These are phyloP conservation scores for Sodiomyces alkalinus DNA, from an alignment of 2,329 filamentous ascomycete genomes.

Conservation along the genomic window DNA sequence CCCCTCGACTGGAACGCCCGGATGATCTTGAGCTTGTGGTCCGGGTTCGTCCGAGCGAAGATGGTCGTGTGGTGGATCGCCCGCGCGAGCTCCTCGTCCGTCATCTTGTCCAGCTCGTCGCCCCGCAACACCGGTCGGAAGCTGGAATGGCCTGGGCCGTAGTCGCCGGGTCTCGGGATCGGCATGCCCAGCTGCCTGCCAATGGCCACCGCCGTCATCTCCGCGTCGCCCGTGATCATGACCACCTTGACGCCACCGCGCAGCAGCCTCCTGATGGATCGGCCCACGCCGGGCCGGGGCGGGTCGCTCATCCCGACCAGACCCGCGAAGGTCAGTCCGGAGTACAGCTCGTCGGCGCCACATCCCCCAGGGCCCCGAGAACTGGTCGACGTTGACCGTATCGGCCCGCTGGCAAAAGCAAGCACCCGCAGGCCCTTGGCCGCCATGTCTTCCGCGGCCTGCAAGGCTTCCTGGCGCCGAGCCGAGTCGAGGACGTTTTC, in stretches of 20 bases:
- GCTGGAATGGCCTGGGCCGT: constrained; percentile 38
- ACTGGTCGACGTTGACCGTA: constrained; percentile 21
- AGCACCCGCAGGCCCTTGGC: constrained; percentile 79
- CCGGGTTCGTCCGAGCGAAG: constrained; percentile 89
- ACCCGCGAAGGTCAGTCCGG: constrained; percentile 74
- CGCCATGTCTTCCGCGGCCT: constrained; percentile 77
- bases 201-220: constrained; percentile 88
- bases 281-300: constrained; percentile 76
- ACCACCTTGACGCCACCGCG: constrained; percentile 91
- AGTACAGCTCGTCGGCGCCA: constrained; percentile 50
- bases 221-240: constrained; percentile 97
- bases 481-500: constrained; percentile 73
- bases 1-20: constrained; percentile 78
- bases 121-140: constrained; percentile 65
- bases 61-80: constrained; percentile 83
- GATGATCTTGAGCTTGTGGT: constrained; percentile 97
- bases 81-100: constrained; percentile 64
- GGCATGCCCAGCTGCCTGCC: constrained; percentile 92
- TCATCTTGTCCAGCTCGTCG: constrained; percentile 89
- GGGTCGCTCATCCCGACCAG: constrained; percentile 96
- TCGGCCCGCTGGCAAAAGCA: constrained; percentile 77
- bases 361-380: not conserved
- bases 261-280: constrained; percentile 80
- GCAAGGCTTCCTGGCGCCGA: constrained; percentile 56
- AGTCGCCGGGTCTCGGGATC: constrained; percentile 41